Base-by-base conservation (phyloP, 805 yeast genomes). In the Scheffersomyces lignosus region DNA sequence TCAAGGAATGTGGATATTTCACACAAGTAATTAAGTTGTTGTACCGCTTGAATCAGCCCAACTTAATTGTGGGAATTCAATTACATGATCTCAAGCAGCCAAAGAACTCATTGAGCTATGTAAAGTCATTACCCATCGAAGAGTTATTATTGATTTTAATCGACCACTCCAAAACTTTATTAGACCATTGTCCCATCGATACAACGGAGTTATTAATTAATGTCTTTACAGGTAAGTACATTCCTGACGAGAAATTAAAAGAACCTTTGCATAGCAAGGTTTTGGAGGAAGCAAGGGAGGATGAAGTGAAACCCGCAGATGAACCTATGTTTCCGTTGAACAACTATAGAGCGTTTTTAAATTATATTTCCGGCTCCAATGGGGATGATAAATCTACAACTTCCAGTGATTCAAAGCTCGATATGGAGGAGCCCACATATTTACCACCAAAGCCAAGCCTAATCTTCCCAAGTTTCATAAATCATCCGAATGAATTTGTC, bases 401-500 rank as follows among this genome's bases (percentile, higher is more conserved):
- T n/a, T 51, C 27, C 3, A 50, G 44, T 4, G 51, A 48, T 2
- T 27, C 31, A 16, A 45, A 41, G 7, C 38, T 36, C 3, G 33
- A 36, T 16, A 33, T 36, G 43, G 13, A 47, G 28, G 70, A 53
- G 26, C 83, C 90, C 12, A 85, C 93, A 0, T 93, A 93, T 58
- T 82, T 83, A 34, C 96, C 98, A 1, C 99, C 99, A 3, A 75
- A 81, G 34, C 98, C 98, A 5, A 73, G 89, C 30, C 70, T 91
- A 27, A 86, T 91, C 1, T 93, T 88, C 54, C 81, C 91, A 2
- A 80, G 95, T 1, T 93, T 93, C 57, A 78, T 86, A n/a, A 77
- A 82, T 47, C 87, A 85, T 54, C 89, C 93, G 0, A 77, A 81
- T 52, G 93, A 90, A 53, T 91, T 93, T 70, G 93, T 90, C 17